These are phyloP conservation scores for Spiromastix sp. DNA, from an alignment of 2,329 filamentous ascomycete genomes.

Conservation along the genomic window DNA sequence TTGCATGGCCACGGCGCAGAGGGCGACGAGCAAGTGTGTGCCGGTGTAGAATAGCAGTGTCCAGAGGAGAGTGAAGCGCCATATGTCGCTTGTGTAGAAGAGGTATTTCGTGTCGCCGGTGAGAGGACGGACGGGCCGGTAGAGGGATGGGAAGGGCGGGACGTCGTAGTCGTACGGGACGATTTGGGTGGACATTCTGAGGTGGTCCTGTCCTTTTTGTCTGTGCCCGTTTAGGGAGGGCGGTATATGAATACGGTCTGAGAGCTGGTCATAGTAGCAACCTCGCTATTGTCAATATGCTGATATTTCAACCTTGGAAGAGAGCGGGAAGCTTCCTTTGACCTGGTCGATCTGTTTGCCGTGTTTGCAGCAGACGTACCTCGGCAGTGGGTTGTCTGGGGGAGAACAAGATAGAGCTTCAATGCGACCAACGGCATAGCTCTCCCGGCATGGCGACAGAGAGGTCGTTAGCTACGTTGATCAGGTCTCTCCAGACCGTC, in stretches of 20 bases:
- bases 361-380: no score
- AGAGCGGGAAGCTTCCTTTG: no score
- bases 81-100: constrained; percentile 66
- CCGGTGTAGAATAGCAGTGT: constrained; percentile 67
- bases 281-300: no score
- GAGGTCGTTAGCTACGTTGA: constrained; percentile 48
- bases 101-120: constrained; percentile 53
- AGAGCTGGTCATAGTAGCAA: neutral
- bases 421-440: no score
- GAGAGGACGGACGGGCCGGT: constrained; percentile 55
- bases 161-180: constrained; percentile 46
- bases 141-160: constrained; percentile 71
- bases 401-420: no score
- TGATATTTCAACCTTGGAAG: no score
- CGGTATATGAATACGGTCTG: constrained; percentile 14
- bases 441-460: constrained; percentile 53
- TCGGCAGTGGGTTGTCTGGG: no score
- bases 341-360: no score
- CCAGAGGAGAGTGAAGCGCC: constrained; percentile 82
- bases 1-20: constrained; percentile 64
- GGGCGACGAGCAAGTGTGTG: constrained; percentile 62
- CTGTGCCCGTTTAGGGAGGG: neutral
- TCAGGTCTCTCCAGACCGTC: constrained; percentile 50
- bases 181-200: constrained; percentile 7
- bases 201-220: constrained; percentile 2